Conservation (phyloP, 768 basidiomycete genomes). For the Cantharellus cinnabarinus region DNA sequence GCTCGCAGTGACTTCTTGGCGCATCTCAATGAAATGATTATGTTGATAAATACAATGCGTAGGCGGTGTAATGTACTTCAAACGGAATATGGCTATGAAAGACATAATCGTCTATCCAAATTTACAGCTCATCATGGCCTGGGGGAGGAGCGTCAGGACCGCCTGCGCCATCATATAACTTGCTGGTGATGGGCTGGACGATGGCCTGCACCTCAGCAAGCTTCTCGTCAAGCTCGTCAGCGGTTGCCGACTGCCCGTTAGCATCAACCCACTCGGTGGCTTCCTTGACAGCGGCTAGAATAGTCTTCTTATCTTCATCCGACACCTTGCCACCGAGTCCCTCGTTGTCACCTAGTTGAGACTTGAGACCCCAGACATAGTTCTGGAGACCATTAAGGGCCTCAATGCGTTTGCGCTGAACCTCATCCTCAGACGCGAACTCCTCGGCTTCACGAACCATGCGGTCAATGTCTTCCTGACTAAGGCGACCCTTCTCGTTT, state of each 20-base stretch:
- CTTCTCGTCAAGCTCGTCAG: constrained; percentile 88
- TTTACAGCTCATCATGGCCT: constrained; percentile 13
- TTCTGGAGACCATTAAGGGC: constrained; percentile 65
- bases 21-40: too few species aligned
- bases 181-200: constrained; percentile 70
- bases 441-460: constrained; percentile 92
- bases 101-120: neutral
- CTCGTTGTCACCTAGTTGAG: constrained; percentile 65
- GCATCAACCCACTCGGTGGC: constrained; percentile 84
- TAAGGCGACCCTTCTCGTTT: constrained; percentile 87
- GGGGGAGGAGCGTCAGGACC: constrained; percentile 7
- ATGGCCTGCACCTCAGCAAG: constrained; percentile 50
- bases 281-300: constrained; percentile 68
- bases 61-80: too few species aligned
- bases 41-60: too few species aligned
- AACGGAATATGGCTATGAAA: too few species aligned
- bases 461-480: constrained; percentile 79
- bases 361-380: constrained; percentile 73
- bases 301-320: constrained; percentile 66
- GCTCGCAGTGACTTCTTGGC: too few species aligned
- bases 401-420: constrained; percentile 65
- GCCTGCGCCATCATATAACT: constrained; percentile 36
- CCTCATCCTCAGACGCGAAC: constrained; percentile 61
- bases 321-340: constrained; percentile 78
- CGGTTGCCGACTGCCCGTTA: constrained; percentile 49